These are phyloP conservation scores for Triticum monococcum DNA, from an alignment of 176 grass and related monocot species.

Conservation along the genomic window DNA sequence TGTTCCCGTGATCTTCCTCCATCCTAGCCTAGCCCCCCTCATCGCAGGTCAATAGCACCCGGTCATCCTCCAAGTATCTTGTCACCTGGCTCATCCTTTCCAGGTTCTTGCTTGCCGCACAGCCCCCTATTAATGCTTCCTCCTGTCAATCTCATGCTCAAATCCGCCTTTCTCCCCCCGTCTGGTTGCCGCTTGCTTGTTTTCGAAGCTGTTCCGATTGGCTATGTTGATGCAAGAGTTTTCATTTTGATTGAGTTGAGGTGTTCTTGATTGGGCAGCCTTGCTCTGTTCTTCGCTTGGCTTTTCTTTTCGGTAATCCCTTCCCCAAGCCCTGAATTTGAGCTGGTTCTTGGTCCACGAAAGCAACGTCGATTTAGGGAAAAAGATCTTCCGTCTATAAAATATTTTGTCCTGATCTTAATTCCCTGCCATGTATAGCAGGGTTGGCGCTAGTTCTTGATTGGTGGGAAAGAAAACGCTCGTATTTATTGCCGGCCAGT, in stretches of 20 bases:
- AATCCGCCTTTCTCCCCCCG: not conserved
- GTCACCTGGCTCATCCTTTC: not conserved
- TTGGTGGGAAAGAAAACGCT: not conserved
- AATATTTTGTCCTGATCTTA: not conserved
- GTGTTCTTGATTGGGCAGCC: not conserved
- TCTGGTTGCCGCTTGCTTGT: not conserved
- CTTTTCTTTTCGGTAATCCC: not conserved
- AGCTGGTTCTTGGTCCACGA: not conserved
- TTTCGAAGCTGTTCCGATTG: not conserved
- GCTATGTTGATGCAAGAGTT: not conserved
- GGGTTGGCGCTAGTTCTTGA: not conserved
- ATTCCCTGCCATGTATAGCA: not conserved
- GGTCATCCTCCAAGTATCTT: constrained; percentile 15
- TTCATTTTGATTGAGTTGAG: not conserved
- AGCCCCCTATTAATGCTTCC: constrained; percentile 21
- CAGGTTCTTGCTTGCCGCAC: constrained; percentile 22
- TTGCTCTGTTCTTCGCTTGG: not conserved
- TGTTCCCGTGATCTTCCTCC: constrained; percentile 21
- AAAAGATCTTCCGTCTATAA: not conserved
- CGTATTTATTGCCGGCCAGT: not conserved
- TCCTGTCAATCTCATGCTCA: not conserved
- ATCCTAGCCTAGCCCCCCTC: not conserved
- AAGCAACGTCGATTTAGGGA: not conserved
- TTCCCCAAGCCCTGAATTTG: not conserved
- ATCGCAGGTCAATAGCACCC: not conserved